phyloP scores from a whole-genome alignment of 2,329 filamentous ascomycete species.

The Aspergillus vadensis region DNA sequence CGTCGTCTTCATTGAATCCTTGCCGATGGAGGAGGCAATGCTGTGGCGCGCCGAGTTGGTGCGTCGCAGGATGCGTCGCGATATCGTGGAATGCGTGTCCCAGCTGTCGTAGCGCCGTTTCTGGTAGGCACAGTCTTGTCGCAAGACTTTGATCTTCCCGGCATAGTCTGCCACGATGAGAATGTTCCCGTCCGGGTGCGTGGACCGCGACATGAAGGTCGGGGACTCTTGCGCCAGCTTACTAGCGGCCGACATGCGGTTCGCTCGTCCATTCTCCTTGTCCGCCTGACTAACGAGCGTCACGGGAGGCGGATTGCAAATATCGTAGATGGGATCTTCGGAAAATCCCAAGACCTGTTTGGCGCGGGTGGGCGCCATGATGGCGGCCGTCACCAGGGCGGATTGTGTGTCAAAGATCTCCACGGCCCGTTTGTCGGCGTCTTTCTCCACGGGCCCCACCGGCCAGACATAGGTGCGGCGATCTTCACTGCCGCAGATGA shows the following conservation, averaged over 20 bases:
- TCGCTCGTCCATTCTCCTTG: constrained; percentile 23
- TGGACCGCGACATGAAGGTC: constrained; percentile 72
- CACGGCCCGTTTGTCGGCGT: constrained; percentile 76
- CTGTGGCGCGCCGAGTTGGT: constrained; percentile 61
- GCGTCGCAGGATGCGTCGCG: constrained; percentile 61
- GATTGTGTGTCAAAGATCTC: constrained; percentile 92
- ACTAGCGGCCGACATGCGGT: constrained; percentile 35
- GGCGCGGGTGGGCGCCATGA: constrained; percentile 79
- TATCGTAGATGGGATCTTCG: constrained; percentile 89
- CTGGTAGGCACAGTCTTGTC: constrained; percentile 84
- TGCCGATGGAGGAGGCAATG: constrained; percentile 49
- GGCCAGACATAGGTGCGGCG: constrained; percentile 89
- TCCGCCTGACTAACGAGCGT: constrained; percentile 68
- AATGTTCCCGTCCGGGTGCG: constrained; percentile 81
- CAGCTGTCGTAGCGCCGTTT: constrained; percentile 77
- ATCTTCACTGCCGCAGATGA: constrained; percentile 93
- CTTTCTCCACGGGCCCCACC: constrained; percentile 61
- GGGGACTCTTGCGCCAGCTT: constrained; percentile 67
- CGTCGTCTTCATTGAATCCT: constrained; percentile 48
- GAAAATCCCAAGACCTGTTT: constrained; percentile 76
- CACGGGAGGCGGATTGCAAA: constrained; percentile 93
- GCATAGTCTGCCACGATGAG: constrained; percentile 87
- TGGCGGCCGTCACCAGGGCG: constrained; percentile 82
- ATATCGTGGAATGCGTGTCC: constrained; percentile 77
- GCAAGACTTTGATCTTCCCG: constrained; percentile 89